Conservation (phyloP, 176 grass and related monocot species). For the Saccharum officinarum region DNA sequence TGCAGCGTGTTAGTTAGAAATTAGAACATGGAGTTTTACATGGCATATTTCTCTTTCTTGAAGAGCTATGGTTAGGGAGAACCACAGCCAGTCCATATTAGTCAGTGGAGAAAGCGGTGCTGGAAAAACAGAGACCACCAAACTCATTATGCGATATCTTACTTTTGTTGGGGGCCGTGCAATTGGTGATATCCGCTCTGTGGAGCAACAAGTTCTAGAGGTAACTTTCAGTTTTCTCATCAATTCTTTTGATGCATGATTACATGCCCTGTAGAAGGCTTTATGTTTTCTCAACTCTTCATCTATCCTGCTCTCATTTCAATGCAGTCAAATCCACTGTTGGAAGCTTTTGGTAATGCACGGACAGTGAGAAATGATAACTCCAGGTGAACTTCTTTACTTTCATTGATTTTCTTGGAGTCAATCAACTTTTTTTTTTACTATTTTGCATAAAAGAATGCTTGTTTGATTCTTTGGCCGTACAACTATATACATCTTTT, state of each 20-base stretch:
- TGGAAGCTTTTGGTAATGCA: conserved; percentile 95
- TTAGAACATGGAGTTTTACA: background rate
- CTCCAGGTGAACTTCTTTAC: conserved; percentile 58
- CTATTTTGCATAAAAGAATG: background rate
- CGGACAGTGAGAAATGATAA: conserved; percentile 89
- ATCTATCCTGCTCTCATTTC: conserved; percentile 27
- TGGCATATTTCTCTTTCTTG: conserved; percentile 30
- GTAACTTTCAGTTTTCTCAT: conserved; percentile 44
- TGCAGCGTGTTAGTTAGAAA: conserved; percentile 3
- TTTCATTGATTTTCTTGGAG: conserved; percentile 5
- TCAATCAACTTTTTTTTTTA: conserved; percentile 10
- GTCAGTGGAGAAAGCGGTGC: conserved; percentile 90
- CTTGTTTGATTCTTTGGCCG: conserved; percentile 5
- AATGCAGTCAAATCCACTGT: conserved; percentile 83
- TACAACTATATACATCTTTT: background rate
- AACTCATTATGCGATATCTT: conserved; percentile 82
- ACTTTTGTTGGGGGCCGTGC: conserved; percentile 79
- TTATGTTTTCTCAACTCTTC: conserved; percentile 3
- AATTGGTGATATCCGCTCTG: conserved; percentile 64
- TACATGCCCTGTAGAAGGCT: background rate
- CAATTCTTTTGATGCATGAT: background rate
- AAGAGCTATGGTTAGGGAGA: conserved; percentile 71
- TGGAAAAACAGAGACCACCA: conserved; percentile 87
- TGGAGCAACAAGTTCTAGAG: conserved; percentile 93
- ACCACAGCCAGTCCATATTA: conserved; percentile 70